Evolutionary conservation across 495 filamentous ascomycete genomes (phyloP).

Genomic region (Podospora sp.): DNA sequence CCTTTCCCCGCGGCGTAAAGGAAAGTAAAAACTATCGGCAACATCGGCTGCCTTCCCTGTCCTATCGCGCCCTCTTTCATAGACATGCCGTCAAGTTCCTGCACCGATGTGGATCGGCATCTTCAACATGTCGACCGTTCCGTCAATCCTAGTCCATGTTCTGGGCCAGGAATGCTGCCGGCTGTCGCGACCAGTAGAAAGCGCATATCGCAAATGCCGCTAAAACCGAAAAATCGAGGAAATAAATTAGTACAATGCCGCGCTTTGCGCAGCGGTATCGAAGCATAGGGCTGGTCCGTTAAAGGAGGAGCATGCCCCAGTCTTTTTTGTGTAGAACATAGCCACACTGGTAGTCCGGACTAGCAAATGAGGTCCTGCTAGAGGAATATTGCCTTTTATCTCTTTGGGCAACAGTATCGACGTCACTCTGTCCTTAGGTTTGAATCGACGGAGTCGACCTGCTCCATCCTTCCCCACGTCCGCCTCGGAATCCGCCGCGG

Average conservation of each 20-base stretch:
- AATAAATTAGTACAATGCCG: conserved; percentile 29
- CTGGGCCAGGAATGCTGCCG: conserved; percentile 1
- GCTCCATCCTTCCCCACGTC: conserved; percentile 35
- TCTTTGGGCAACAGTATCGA: neutral
- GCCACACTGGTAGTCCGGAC: neutral
- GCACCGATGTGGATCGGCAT: neutral
- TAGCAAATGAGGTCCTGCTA: neutral
- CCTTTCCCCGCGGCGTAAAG: neutral
- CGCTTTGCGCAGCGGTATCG: conserved; percentile 6
- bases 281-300: conserved; percentile 12
- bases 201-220: conserved; percentile 18
- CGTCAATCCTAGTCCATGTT: neutral
- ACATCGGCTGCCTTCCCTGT: neutral
- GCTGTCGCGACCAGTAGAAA: neutral
- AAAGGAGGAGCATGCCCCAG: neutral
- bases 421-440: conserved; percentile 23
- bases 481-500: conserved; percentile 35
- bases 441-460: conserved; percentile 26
- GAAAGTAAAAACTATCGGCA: neutral
- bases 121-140: neutral
- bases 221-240: conserved; percentile 18
- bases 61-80: neutral
- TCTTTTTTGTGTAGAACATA: neutral
- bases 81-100: neutral
- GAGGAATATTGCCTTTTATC: too few relatives aligned